Base-by-base conservation (phyloP, 768 basidiomycete genomes). In the Mycena galopus region DNA sequence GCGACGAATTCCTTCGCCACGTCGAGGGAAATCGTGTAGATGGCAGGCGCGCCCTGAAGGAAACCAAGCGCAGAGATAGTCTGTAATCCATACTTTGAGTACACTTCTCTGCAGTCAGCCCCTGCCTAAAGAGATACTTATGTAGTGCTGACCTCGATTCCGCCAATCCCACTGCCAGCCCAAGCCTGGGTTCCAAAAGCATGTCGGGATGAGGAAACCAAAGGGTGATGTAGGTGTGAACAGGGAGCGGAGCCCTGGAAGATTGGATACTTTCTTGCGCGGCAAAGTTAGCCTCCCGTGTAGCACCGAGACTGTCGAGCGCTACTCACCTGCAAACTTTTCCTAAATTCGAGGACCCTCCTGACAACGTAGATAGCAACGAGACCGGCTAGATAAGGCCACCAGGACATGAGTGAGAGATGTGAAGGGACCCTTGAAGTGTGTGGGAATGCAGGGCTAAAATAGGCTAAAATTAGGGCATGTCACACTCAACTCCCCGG, bases 21-120 rank as follows among this genome's bases (percentile, higher is more conserved):
- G 4, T 68, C 37, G 50, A 61, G 27, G 3, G 67, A 68, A 4
- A 21, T 9, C 3, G 67, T 68, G 29, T 37, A 68, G 29, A 68
- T 23, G 17, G 23, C 1, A 8, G 67, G 50, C 6, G 6, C 9
- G n/a, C 67, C 59, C 25, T 25, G 30, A 12, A 68, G 25, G 29
- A 39, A 61, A 0, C 27, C 11, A 2, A 68, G 9, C 1, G 37
- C 51, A 4, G 67, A 61, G 25, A 68, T 68, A 12, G 67, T 68
- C 14, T 67, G 57, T 9, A 60, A 14, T 2, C 58, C 47, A 19
- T 51, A 42, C 19, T 42, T 33, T 35, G 30, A 11, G 10, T 57
- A 57, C 7, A 57, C 56, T 57, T 11, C 29, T 29, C 29, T 6
- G 29, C 9, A 1, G 14, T 55, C 16, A 55, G 53, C 10, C 14